Percentiles rank a stretch among this genome's conserved stretches.
Conservation (phyloP, 2,329 filamentous ascomycete species). For the Penicillium sp. region DNA sequence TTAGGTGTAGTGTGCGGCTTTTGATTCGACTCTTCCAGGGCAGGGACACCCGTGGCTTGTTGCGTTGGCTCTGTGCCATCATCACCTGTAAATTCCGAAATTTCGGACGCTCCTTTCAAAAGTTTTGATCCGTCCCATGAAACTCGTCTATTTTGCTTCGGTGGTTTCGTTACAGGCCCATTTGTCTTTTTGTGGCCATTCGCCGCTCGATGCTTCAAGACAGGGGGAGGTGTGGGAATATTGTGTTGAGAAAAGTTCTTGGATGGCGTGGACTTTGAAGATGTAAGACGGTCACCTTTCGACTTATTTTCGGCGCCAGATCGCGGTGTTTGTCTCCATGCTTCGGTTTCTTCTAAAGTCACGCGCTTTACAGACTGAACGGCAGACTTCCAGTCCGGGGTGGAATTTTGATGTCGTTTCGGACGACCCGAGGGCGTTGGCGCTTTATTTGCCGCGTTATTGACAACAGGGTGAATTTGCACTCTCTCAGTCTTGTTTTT, state of each 20-base stretch:
- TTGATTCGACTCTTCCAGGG: conserved; percentile 20
- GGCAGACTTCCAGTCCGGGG: conserved; percentile 35
- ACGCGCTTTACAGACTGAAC: conserved; percentile 38
- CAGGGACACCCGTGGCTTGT: conserved; percentile 16
- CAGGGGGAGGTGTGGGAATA: conserved; percentile 36
- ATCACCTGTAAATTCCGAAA: conserved; percentile 8
- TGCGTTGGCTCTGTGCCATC: conserved; percentile 3
- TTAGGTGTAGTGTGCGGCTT: conserved; percentile 14
- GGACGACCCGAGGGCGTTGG: conserved; percentile 29
- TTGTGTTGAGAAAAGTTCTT: conserved; percentile 11
- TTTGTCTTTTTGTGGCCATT: conserved; percentile 24
- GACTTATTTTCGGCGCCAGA: conserved; percentile 30
- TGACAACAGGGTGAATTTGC: conserved; percentile 10
- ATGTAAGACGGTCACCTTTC: conserved; percentile 26
- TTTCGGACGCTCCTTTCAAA: conserved; percentile 24
- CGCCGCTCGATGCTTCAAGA: conserved; percentile 38
- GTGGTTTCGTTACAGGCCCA: conserved; percentile 24
- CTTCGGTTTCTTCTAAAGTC: conserved; percentile 35
- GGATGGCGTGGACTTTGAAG: conserved; percentile 20
- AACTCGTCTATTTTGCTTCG: conserved; percentile 24
- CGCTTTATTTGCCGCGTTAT: conserved; percentile 16
- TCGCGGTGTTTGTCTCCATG: conserved; percentile 31
- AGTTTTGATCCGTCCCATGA: conserved; percentile 38
- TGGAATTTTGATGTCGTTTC: conserved; percentile 23
- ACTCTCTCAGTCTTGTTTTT: not conserved